phyloP scores from a whole-genome alignment of 1,284 basidiomycete genomes.

The Irpex sp. region DNA sequence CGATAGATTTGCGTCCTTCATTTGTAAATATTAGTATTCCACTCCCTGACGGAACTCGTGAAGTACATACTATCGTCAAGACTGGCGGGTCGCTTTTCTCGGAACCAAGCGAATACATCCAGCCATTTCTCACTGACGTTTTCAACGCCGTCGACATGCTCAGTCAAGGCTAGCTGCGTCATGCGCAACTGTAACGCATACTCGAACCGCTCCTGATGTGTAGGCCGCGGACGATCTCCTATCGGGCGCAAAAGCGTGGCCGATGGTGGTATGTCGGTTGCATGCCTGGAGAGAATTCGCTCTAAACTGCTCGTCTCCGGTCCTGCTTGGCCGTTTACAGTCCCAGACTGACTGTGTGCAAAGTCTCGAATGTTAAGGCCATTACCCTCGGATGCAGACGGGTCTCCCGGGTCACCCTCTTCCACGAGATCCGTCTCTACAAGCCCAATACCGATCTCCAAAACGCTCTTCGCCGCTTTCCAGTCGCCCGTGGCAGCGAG shows the following conservation, averaged over 20 bases:
- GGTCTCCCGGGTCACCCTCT: constrained; percentile 17
- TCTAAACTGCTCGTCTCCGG: background rate
- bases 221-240: constrained; percentile 50
- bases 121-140: constrained; percentile 82
- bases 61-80: constrained; percentile 33
- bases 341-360: constrained; percentile 3
- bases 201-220: constrained; percentile 67
- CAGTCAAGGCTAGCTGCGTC: constrained; percentile 81
- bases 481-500: constrained; percentile 81
- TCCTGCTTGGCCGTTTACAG: constrained; percentile 1
- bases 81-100: constrained; percentile 48
- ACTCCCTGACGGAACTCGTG: background rate
- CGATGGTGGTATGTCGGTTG: constrained; percentile 41
- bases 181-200: constrained; percentile 83
- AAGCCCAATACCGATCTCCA: constrained; percentile 66
- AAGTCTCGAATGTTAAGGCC: constrained; percentile 23
- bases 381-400: constrained; percentile 13
- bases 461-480: constrained; percentile 72
- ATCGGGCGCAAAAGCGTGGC: constrained; percentile 46
- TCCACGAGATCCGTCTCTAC: constrained; percentile 42
- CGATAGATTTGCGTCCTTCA: constrained; percentile 27
- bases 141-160: constrained; percentile 85
- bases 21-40: background rate
- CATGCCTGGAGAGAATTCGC: constrained; percentile 34
- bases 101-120: constrained; percentile 85